Conservation (phyloP, 139 green algal species). For the Chlorella sorokiniana region DNA sequence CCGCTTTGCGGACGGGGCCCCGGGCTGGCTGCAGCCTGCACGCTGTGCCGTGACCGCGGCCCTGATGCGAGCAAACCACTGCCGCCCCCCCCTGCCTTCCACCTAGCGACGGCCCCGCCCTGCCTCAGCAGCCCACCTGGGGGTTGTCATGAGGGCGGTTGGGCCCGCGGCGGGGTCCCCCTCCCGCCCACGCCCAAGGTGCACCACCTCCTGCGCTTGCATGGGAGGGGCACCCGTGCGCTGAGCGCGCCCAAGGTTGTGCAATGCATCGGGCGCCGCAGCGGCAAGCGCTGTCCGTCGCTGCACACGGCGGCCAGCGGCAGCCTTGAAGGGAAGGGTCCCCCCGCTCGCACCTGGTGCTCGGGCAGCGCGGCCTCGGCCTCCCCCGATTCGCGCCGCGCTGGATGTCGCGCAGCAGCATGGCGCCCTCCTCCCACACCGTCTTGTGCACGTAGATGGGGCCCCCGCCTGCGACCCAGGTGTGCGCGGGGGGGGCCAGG, state of each 20-base stretch:
- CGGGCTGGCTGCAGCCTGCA: too few species aligned
- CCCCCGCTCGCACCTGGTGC: background rate
- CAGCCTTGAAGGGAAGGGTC: too few species aligned
- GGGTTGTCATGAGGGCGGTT: conserved; percentile 19
- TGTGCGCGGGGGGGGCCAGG: background rate
- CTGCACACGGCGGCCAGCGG: too few species aligned
- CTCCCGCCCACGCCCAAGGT: background rate
- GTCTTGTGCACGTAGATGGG: conserved; percentile 57
- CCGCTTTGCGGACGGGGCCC: too few species aligned
- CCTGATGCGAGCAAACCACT: too few species aligned
- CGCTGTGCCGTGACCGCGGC: too few species aligned
- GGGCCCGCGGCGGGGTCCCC: background rate
- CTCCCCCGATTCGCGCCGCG: background rate
- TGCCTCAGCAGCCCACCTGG: background rate
- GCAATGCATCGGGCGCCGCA: too few species aligned
- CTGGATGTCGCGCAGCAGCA: conserved; percentile 35
- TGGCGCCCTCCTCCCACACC: conserved; percentile 56
- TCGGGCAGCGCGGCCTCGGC: background rate
- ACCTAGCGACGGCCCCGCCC: too few species aligned
- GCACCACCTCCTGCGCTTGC: background rate
- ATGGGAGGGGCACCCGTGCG: background rate
- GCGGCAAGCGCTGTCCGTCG: too few species aligned
- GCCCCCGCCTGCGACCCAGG: conserved; percentile 11
- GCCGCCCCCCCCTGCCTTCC: too few species aligned
- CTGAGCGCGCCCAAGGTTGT: too few species aligned